Evolutionary conservation across 495 filamentous ascomycete species (phyloP), one percentile per base, ranked within the genome.

Genomic region (Aspergillus indologenus): DNA sequence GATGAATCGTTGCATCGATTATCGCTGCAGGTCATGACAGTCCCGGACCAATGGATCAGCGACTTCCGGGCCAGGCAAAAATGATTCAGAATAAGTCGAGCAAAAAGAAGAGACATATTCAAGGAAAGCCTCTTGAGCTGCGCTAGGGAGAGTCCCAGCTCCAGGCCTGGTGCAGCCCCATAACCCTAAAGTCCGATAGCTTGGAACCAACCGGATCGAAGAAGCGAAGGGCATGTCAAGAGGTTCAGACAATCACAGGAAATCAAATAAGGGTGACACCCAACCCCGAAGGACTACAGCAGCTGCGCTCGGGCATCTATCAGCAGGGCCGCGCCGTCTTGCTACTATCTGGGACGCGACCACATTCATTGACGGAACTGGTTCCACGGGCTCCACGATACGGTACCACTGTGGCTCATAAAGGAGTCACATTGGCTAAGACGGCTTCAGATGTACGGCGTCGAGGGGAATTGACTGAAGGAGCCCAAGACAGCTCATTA

Each of bases 321-420:
- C 51, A 49, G 20, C n/a, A 57, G 14, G 55, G 55, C 46, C 45
- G 20, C 45, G 47, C 34, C 34, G 34, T 56, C 59, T 47, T 40
- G 40, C 56, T 50, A 48, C 56, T 64, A 64, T 67, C 58, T 56
- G 59, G 47, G 54, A 53, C 52, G 63, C 31, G 56, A 43, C 59
- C 59, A 57, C 54, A 56, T 52, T 62, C 60, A 29, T 57, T 53
- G 46, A 61, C 54, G 44, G 54, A 49, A 53, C 42, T 40, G 56
- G 65, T 64, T 61, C 61, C 61, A 67, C 62, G 59, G 56, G 53
- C 31, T 61, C 61, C 65, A 61, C 57, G 61, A 59, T 54, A 20
- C 45, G 53, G 65, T 64, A 58, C 65, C 58, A 67, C 61, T 51
- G 44, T 52, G 44, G 49, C 53, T 43, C 43, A 49, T 54, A 45